Evolutionary conservation across 768 basidiomycete genomes (phyloP).

Genomic region (Collybiopsis confluens): DNA sequence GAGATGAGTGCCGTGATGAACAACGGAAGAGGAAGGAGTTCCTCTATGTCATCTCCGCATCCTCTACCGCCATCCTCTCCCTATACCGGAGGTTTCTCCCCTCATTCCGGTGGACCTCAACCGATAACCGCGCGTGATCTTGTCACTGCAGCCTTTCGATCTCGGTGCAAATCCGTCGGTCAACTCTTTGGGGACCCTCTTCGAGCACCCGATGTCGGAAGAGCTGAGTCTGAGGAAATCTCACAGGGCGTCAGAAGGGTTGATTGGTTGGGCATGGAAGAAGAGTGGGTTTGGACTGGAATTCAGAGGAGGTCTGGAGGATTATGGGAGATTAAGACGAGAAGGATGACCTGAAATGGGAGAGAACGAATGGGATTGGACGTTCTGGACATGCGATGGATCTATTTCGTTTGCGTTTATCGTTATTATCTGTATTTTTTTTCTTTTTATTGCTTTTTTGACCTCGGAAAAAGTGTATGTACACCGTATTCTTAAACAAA

Average conservation of each 20-base stretch:
- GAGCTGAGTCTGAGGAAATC: slow-evolving; percentile 16
- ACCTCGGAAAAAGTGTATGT: too few species aligned
- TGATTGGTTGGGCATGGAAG: slow-evolving; percentile 51
- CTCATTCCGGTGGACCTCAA: not conserved
- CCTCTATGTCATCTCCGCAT: not conserved
- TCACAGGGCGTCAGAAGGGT: slow-evolving; percentile 49
- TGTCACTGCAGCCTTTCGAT: slow-evolving; percentile 41
- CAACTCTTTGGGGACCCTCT: not conserved
- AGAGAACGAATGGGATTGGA: not conserved
- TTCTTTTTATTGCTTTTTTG: too few species aligned
- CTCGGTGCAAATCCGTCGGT: slow-evolving; percentile 28
- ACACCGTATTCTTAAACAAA: too few species aligned
- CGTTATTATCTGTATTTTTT: too few species aligned
- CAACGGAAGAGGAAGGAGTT: not conserved
- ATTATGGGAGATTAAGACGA: slow-evolving; percentile 63
- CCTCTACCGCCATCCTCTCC: not conserved
- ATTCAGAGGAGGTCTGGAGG: slow-evolving; percentile 50
- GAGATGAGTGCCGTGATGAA: slow-evolving; percentile 20
- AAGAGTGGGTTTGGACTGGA: slow-evolving; percentile 47
- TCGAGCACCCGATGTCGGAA: not conserved
- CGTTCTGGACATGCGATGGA: too few species aligned
- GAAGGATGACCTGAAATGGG: too few species aligned
- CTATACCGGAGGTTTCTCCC: not conserved
- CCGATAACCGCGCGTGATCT: slow-evolving; percentile 31
- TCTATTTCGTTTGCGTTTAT: too few species aligned